Percentiles rank a stretch among this genome's conserved stretches.
Evolutionary conservation across 2,329 filamentous ascomycete genomes (phyloP).

Genomic region (Fusarium dimerum): DNA sequence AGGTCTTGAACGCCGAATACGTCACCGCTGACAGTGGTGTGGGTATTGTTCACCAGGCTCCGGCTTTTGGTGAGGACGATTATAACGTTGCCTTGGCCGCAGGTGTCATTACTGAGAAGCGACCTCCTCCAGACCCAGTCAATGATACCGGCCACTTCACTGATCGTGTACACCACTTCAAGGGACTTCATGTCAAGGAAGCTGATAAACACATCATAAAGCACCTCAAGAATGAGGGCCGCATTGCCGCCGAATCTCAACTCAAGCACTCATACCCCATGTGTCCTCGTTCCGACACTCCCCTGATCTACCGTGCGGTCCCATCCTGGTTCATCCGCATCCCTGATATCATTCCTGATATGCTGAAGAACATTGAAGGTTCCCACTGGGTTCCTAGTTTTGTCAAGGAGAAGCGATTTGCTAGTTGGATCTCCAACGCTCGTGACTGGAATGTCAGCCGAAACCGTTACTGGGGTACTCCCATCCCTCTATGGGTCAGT

Average conservation of each 20-base stretch:
- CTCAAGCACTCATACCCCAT: constrained; percentile 90
- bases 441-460: constrained; percentile 95
- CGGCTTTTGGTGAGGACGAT: constrained; percentile 95
- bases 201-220: constrained; percentile 95
- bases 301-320: constrained; percentile 88
- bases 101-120: constrained; percentile 75
- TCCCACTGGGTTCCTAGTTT: constrained; percentile 91
- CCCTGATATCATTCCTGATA: constrained; percentile 76
- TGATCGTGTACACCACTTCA: constrained; percentile 74
- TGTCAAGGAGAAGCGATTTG: constrained; percentile 89
- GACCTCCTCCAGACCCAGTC: constrained; percentile 87
- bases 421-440: constrained; percentile 88
- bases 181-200: constrained; percentile 84
- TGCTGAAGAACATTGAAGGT: constrained; percentile 86
- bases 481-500: constrained; percentile 88
- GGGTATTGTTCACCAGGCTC: constrained; percentile 90
- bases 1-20: constrained; percentile 79
- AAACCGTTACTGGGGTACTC: constrained; percentile 95
- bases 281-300: constrained; percentile 94
- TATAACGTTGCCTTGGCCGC: constrained; percentile 78
- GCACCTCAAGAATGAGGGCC: constrained; percentile 73
- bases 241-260: constrained; percentile 82
- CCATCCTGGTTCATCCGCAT: constrained; percentile 96
- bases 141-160: constrained; percentile 82
- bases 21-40: constrained; percentile 90